Evolutionary conservation across 495 filamentous ascomycete genomes (phyloP), one percentile per base, ranked within the genome.

Genomic region (Bathelium albidoporum): DNA sequence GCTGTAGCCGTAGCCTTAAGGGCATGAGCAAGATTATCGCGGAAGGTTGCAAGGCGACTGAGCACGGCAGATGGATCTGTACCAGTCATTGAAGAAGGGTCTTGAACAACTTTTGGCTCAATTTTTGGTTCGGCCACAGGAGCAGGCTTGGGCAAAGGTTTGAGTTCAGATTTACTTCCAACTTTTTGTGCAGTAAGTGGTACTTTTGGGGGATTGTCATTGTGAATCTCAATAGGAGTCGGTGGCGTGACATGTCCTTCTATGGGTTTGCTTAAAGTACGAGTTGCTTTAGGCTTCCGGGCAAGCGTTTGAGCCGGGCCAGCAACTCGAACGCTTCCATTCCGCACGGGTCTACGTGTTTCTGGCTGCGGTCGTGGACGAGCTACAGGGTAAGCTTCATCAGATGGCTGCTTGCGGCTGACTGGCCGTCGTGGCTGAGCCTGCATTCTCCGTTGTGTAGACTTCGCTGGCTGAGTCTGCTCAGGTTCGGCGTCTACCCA

Each of bases 41-140:
- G 66, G 61, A 77, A 69, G 4, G 59, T 70, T 16, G 65, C 65
- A 20, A 75, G 67, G 12, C 66, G 71, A 16, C 53, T 64, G 12
- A 75, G 64, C 0, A 77, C 73, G 9, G 66, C 55, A 2, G 60
- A 59, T 2, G 74, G 74, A 63, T 77, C 73, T 1, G 73, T 71
- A 34, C 59, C 60, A 12, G 66, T 58, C 31, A 71, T 49, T 20
- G 28, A 24, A 31, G 68, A 39, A 32, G 32, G 22, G 11, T 14
- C 43, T 20, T 20, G 5, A 10, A 49, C 43, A 20, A 7, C 24
- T 29, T 55, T 55, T 55, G 49, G 24, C 49, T 29, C 49, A 24
- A 20, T 2, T 11, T 29, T 55, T 55, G 49, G 16, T 29, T 55
- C 22, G 16, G 9, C 49, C 49, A 55, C 20, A 29, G 24, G 10